Evolutionary conservation across 2,329 filamentous ascomycete genomes (phyloP).

Genomic region (Neobulgaria alba): DNA sequence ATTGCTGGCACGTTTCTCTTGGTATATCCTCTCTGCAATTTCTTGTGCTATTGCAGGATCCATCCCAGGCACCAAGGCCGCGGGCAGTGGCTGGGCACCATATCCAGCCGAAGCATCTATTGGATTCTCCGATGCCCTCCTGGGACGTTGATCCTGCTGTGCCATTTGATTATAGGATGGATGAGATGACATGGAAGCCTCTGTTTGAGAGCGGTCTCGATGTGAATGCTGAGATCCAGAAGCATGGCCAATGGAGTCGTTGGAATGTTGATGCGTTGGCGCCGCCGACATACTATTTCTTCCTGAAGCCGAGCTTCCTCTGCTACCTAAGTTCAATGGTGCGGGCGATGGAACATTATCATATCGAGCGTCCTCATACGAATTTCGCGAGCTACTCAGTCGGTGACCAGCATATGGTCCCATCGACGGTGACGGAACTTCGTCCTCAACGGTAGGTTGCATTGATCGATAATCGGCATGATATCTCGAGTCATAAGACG

Average conservation of each 20-base stretch:
- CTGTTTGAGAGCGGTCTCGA: conserved; percentile 18
- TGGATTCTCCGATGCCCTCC: conserved; percentile 19
- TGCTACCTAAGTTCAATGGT: conserved; percentile 24
- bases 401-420: conserved; percentile 12
- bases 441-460: conserved; percentile 40
- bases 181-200: conserved; percentile 18
- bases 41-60: conserved; percentile 48
- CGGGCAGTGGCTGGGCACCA: conserved; percentile 40
- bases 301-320: conserved; percentile 21
- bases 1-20: conserved; percentile 43
- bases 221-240: conserved; percentile 21
- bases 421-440: conserved; percentile 23
- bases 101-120: conserved; percentile 25
- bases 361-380: conserved; percentile 20
- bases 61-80: conserved; percentile 52
- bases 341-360: conserved; percentile 25
- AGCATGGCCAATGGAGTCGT: conserved; percentile 19
- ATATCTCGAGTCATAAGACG: conserved; percentile 29
- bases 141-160: conserved; percentile 15
- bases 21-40: conserved; percentile 47
- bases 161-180: conserved; percentile 20
- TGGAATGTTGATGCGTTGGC: conserved; percentile 21
- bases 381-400: conserved; percentile 15
- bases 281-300: conserved; percentile 17
- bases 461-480: conserved; percentile 34